Evolutionary conservation across 2,329 filamentous ascomycete genomes (phyloP), one percentile per base, ranked within the genome.

Genomic region (Tolypocladium album): DNA sequence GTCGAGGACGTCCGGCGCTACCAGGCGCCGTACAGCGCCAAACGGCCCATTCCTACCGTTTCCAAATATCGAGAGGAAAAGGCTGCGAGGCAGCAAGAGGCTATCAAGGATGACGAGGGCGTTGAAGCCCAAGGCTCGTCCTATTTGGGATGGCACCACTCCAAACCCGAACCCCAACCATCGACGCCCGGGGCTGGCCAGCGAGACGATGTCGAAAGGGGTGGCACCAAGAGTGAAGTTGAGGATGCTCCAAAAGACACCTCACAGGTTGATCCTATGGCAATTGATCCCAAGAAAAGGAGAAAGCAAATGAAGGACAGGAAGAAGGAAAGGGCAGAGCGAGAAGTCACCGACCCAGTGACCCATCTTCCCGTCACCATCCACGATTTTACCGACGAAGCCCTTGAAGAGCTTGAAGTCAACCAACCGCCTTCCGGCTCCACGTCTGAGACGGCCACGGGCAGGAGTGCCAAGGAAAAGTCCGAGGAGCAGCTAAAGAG

Each of bases 311-410:
- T 79, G 68, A 79, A 81, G 65, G 77, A 76, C 60, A 70, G 66
- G 13, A 75, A 74, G 57, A 70, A 72, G 55, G 75, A 78, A 57
- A 74, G 75, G 52, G 78, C 75, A n/a, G 77, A 79, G n/a, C 75
- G 80, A 61, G 79, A 88, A 68, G 87, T 90, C 55, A 90, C 87
- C 1, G 88, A 90, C 67, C 87, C 87, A 0, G 80, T 90, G 45
- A 90, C 88, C 1, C 88, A 90, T 71, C 76, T 90, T 3, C 86
- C 87, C 1, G 79, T 89, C 56, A 76, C 74, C 42, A 87, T 89
- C 42, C 85, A 88, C 67, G 88, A 90, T 67, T 86, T 86, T 66
- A 89, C 87, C 0, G 77, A 80, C 36, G 80, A 83, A 45, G 84
- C 88, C 58, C 74, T 90, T 15, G 67, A 75, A 20, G 65, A 71